Evolutionary conservation across 768 basidiomycete genomes (phyloP).

Genomic region (Kwoniella heveanensis): DNA sequence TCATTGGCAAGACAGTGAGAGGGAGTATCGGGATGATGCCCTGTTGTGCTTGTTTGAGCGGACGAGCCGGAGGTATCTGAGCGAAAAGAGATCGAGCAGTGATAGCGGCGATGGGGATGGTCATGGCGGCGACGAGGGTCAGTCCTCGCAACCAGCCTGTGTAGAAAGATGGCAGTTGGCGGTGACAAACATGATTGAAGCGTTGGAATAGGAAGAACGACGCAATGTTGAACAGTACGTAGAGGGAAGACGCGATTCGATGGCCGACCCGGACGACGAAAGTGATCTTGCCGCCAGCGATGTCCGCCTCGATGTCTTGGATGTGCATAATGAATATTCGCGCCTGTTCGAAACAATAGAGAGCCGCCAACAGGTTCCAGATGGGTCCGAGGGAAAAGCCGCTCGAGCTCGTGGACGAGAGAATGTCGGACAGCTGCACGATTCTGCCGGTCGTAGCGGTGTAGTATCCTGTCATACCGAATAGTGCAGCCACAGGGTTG

Average conservation of each 20-base stretch:
- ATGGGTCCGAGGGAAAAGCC: slow-evolving; percentile 28
- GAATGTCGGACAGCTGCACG: slow-evolving; percentile 11
- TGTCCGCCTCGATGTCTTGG: slow-evolving; percentile 41
- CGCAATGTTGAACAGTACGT: slow-evolving; percentile 23
- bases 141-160: slow-evolving; percentile 22
- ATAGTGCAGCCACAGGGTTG: slow-evolving; percentile 29
- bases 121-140: slow-evolving; percentile 15
- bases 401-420: slow-evolving; percentile 1
- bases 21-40: slow-evolving; percentile 16
- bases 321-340: slow-evolving; percentile 42
- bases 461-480: slow-evolving; percentile 38
- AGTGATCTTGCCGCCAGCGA: slow-evolving; percentile 29
- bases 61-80: slow-evolving; percentile 16
- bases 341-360: slow-evolving; percentile 39
- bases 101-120: slow-evolving; percentile 28
- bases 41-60: slow-evolving; percentile 1
- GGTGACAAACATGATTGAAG: background rate
- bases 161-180: background rate
- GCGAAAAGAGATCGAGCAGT: slow-evolving; percentile 27
- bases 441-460: slow-evolving; percentile 26
- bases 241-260: slow-evolving; percentile 17
- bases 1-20: slow-evolving; percentile 3
- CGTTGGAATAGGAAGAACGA: slow-evolving; percentile 15
- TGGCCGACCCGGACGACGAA: slow-evolving; percentile 28
- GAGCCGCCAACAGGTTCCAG: slow-evolving; percentile 25